Percentiles rank a stretch among this genome's conserved stretches.
phyloP scores from a whole-genome alignment of 805 yeast species.

The Scheffersomyces spartinae region DNA sequence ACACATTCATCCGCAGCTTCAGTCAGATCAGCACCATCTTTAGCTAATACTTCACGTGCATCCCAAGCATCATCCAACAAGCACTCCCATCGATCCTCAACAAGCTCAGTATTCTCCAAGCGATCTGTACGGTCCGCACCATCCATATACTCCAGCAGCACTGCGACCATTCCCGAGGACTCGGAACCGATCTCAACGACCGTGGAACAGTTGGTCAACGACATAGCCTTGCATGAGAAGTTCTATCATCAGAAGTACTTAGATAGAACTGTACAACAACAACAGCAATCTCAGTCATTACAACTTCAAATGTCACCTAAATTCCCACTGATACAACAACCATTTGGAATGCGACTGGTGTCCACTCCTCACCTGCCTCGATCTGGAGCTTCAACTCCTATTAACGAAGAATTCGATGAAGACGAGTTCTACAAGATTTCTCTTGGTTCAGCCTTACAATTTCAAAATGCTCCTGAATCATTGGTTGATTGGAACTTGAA shows the following conservation, averaged over 20 bases:
- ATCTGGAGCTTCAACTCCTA: slow-evolving; percentile 1
- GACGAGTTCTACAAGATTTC: slow-evolving; percentile 25
- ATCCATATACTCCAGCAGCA: slow-evolving; percentile 26
- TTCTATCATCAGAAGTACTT: too few species aligned
- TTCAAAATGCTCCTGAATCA: slow-evolving; percentile 30
- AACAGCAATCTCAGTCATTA: slow-evolving; percentile 4
- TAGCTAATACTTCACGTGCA: slow-evolving; percentile 1
- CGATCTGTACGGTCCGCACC: slow-evolving; percentile 33
- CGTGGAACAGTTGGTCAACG: slow-evolving; percentile 32
- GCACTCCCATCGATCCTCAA: slow-evolving; percentile 16
- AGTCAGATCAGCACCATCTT: slow-evolving; percentile 9
- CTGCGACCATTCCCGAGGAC: slow-evolving; percentile 35
- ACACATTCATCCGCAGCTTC: slow-evolving; percentile 30
- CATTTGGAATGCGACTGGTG: not conserved
- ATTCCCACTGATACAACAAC: too few species aligned
- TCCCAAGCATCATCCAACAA: slow-evolving; percentile 4
- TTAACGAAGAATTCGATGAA: slow-evolving; percentile 8
- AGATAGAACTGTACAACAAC: slow-evolving; percentile 8
- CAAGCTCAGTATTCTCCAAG: slow-evolving; percentile 27
- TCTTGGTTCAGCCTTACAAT: slow-evolving; percentile 26
- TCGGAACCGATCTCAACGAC: slow-evolving; percentile 30
- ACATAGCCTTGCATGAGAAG: slow-evolving; percentile 26
- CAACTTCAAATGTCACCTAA: too few species aligned
- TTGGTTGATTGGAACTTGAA: slow-evolving; percentile 43
- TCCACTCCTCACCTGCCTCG: slow-evolving; percentile 1